These are phyloP conservation scores for Neurospora sp. DNA, from an alignment of 495 filamentous ascomycete species.

Conservation along the genomic window DNA sequence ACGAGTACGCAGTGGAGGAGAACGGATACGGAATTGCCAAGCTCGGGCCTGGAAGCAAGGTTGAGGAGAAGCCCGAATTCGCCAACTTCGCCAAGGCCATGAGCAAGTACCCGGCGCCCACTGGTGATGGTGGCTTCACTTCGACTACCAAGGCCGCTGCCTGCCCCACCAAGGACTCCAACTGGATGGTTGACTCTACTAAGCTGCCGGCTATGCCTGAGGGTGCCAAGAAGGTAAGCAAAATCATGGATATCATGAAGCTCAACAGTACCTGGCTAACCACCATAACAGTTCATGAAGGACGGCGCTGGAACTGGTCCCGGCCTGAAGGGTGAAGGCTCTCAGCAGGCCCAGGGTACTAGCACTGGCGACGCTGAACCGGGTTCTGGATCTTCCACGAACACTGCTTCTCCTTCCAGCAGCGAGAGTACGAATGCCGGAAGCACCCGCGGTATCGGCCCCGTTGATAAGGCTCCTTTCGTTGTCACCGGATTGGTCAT, in stretches of 20 bases:
- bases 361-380: conserved; percentile 54
- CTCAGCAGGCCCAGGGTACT: conserved; percentile 53
- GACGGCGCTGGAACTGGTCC: conserved; percentile 62
- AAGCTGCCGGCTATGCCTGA: conserved; percentile 67
- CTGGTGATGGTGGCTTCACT: conserved; percentile 70
- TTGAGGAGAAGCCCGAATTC: conserved; percentile 50
- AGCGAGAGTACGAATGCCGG: conserved; percentile 27
- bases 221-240: conserved; percentile 37
- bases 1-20: conserved; percentile 80
- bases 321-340: conserved; percentile 63
- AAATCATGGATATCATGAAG: too few relatives aligned
- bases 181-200: conserved; percentile 62
- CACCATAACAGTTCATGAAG: conserved; percentile 43
- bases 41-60: conserved; percentile 41
- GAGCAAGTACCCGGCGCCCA: conserved; percentile 50
- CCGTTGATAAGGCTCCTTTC: conserved; percentile 46
- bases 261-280: too few relatives aligned
- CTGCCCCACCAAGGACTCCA: conserved; percentile 59
- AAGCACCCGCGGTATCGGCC: conserved; percentile 23
- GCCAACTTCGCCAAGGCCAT: conserved; percentile 56
- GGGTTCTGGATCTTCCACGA: conserved; percentile 47
- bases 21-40: conserved; percentile 70
- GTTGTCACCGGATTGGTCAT: conserved; percentile 44
- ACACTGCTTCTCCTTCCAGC: conserved; percentile 23
- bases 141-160: conserved; percentile 48